phyloP scores from a whole-genome alignment of 495 filamentous ascomycete species.

The Xylaria longipes region DNA sequence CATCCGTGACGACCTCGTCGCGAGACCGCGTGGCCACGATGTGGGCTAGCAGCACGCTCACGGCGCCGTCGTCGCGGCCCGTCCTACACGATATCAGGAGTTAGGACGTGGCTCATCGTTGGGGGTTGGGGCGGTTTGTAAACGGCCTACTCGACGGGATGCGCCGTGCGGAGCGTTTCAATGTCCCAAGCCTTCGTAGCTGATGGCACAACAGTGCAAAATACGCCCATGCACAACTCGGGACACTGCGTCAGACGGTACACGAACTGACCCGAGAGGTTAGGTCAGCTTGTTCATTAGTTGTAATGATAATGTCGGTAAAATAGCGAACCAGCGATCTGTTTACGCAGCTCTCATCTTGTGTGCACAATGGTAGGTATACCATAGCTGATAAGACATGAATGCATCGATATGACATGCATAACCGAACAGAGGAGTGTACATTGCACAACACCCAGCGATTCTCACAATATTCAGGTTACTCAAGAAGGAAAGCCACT shows the following conservation, averaged over 20 bases:
- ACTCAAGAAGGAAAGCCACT: not conserved
- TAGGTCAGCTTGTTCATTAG: not conserved
- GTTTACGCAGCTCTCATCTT: not conserved
- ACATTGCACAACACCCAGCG: not conserved
- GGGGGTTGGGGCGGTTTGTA: too few species aligned
- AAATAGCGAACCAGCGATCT: not conserved
- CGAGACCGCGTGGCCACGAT: conserved; percentile 75
- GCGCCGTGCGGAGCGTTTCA: conserved; percentile 55
- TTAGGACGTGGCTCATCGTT: not conserved
- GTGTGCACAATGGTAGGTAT: not conserved
- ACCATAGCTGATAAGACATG: not conserved
- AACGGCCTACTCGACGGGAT: conserved; percentile 50
- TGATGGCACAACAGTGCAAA: conserved; percentile 62
- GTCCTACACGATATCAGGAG: conserved; percentile 32
- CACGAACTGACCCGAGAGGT: conserved; percentile 62
- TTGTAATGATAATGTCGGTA: not conserved
- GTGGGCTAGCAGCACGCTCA: conserved; percentile 77
- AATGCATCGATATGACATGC: not conserved
- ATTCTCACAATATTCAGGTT: not conserved
- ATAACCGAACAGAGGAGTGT: not conserved
- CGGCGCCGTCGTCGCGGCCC: conserved; percentile 52
- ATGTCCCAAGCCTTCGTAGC: conserved; percentile 53
- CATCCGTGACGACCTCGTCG: conserved; percentile 69
- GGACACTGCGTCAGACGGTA: conserved; percentile 81
- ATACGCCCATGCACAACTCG: conserved; percentile 83